Conservation (phyloP, 2,329 filamentous ascomycete species). For the Pseudogymnoascus pannorum region DNA sequence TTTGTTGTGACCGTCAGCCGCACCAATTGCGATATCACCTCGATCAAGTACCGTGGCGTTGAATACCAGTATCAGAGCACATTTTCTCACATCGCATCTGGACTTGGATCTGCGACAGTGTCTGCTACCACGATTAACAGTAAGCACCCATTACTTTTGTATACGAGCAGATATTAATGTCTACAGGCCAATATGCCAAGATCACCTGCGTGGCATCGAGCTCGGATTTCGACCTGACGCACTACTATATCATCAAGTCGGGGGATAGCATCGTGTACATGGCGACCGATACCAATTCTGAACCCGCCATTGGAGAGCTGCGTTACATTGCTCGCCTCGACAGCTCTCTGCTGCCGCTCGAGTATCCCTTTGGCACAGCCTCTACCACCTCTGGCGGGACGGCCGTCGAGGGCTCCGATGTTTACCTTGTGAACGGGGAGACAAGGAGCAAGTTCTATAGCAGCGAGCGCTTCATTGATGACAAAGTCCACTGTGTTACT, state of each 20-base stretch:
- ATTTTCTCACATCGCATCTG: conserved; percentile 51
- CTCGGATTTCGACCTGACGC: conserved; percentile 39
- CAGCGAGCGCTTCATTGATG: conserved; percentile 62
- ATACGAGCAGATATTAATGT: conserved; percentile 21
- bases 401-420: conserved; percentile 51
- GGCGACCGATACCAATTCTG: conserved; percentile 53
- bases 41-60: conserved; percentile 50
- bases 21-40: conserved; percentile 55
- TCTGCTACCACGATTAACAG: conserved; percentile 23
- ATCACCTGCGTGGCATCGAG: conserved; percentile 51
- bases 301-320: conserved; percentile 51
- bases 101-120: conserved; percentile 51
- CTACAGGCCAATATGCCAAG: conserved; percentile 41
- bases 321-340: conserved; percentile 58
- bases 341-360: conserved; percentile 40
- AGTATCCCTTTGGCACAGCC: conserved; percentile 42
- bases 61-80: conserved; percentile 49
- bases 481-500: conserved; percentile 54
- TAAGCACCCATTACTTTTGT: background rate
- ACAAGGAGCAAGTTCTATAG: conserved; percentile 66
- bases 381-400: conserved; percentile 48
- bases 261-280: conserved; percentile 53
- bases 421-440: conserved; percentile 52
- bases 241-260: conserved; percentile 53
- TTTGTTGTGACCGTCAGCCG: conserved; percentile 45